phyloP scores from a whole-genome alignment of 2,329 filamentous ascomycete genomes.

The Phialophora expanda region DNA sequence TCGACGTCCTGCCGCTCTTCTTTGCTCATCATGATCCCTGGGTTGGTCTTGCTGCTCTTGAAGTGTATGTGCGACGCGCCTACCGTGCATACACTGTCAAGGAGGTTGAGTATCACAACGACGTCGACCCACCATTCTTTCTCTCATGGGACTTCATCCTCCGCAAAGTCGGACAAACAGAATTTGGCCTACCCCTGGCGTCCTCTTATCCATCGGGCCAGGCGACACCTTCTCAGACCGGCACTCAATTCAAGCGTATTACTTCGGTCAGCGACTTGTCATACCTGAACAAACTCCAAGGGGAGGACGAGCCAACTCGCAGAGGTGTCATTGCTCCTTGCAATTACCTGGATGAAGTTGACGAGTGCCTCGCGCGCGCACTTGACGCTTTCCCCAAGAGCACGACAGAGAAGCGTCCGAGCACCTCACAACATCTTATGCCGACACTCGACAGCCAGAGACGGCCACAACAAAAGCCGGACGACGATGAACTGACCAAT shows the following conservation, averaged over 20 bases:
- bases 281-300: constrained; percentile 74
- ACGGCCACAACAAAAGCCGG: constrained; percentile 61
- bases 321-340: constrained; percentile 96
- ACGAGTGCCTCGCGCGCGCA: constrained; percentile 82
- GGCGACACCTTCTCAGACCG: constrained; percentile 69
- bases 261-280: constrained; percentile 97
- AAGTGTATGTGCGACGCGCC: constrained; percentile 94
- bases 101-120: constrained; percentile 83
- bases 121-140: constrained; percentile 74
- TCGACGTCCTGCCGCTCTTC: constrained; percentile 93
- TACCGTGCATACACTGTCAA: constrained; percentile 96
- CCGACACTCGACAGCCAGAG: constrained; percentile 77
- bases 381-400: constrained; percentile 77
- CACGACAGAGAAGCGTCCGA: constrained; percentile 61
- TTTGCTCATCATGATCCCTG: constrained; percentile 93
- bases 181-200: constrained; percentile 80
- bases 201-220: constrained; percentile 84
- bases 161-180: constrained; percentile 87
- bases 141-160: constrained; percentile 96
- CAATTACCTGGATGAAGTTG: constrained; percentile 89
- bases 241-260: constrained; percentile 76
- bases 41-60: constrained; percentile 90
- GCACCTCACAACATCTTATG: constrained; percentile 64
- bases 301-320: constrained; percentile 71
- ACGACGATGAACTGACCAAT: constrained; percentile 79